These are phyloP conservation scores for Brassica juncea DNA, from an alignment of 345 rosid species.

Conservation along the genomic window DNA sequence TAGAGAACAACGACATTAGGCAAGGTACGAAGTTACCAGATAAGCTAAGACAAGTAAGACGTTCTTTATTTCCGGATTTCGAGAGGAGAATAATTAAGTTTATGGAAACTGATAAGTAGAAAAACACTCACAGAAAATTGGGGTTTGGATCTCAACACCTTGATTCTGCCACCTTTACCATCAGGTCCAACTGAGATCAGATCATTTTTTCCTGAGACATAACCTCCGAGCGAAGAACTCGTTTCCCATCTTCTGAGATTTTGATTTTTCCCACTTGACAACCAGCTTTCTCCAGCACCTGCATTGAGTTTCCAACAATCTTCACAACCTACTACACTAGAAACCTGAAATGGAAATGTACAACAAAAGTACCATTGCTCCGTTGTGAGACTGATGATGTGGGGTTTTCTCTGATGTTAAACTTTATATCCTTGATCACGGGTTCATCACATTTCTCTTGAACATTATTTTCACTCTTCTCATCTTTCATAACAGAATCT, in stretches of 20 bases:
- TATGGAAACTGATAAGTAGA: neutral
- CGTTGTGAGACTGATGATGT: slow-evolving; percentile 24
- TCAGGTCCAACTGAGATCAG: slow-evolving; percentile 80
- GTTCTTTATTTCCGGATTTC: no score
- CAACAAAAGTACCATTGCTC: slow-evolving; percentile 50
- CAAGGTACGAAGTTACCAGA: neutral
- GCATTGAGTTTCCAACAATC: slow-evolving; percentile 20
- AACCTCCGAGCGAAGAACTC: slow-evolving; percentile 31
- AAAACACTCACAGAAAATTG: slow-evolving; percentile 56
- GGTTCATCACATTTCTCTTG: slow-evolving; percentile 36
- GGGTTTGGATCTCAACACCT: slow-evolving; percentile 65
- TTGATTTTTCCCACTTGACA: slow-evolving; percentile 64
- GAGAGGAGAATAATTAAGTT: neutral
- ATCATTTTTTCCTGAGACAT: slow-evolving; percentile 49
- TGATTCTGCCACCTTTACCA: slow-evolving; percentile 88
- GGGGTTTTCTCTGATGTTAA: slow-evolving; percentile 48
- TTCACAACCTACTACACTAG: neutral
- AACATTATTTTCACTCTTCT: slow-evolving; percentile 8
- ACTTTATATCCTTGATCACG: slow-evolving; percentile 39
- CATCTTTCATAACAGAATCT: slow-evolving; percentile 32
- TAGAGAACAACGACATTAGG: neutral
- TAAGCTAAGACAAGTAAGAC: neutral
- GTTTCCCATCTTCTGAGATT: slow-evolving; percentile 71
- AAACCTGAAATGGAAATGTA: slow-evolving; percentile 8
- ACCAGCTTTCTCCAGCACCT: slow-evolving; percentile 55